Evolutionary conservation across 2,329 filamentous ascomycete species (phyloP).

Genomic region (Penicillium corylophilum): DNA sequence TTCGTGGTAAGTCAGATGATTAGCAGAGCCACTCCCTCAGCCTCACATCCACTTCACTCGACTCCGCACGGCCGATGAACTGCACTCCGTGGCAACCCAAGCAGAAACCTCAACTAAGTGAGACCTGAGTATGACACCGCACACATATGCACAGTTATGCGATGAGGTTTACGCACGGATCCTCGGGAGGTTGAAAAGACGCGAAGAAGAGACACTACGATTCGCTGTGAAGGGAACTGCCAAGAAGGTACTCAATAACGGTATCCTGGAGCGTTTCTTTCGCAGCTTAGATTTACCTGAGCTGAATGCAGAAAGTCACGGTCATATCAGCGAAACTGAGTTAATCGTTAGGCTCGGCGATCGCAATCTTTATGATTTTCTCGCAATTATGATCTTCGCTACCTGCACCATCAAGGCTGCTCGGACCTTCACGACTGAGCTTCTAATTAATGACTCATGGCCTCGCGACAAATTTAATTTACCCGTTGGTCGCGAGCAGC

Average conservation of each 20-base stretch:
- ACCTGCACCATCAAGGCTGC: constrained; percentile 2
- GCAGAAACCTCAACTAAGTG: no score
- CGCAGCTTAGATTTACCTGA: not conserved
- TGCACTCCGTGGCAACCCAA: no score
- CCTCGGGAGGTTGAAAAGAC: no score
- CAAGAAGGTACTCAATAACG: not conserved
- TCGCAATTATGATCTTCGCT: constrained; percentile 3
- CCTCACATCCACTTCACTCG: no score
- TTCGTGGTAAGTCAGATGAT: no score
- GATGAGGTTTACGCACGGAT: no score
- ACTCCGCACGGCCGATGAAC: no score
- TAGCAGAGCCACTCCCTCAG: no score
- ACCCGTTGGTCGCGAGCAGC: not conserved
- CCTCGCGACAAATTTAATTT: not conserved
- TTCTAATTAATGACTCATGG: not conserved
- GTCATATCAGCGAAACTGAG: not conserved
- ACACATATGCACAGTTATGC: no score
- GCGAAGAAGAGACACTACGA: no score
- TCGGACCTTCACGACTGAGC: constrained; percentile 2
- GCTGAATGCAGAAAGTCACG: no score
- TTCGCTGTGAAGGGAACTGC: constrained; percentile 1
- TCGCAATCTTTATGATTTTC: constrained; percentile 1
- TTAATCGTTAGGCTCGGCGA: not conserved
- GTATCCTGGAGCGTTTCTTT: not conserved
- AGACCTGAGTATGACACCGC: no score